Base-by-base conservation (phyloP, 2,329 filamentous ascomycete genomes). In the Aspergillus transmontanensis region DNA sequence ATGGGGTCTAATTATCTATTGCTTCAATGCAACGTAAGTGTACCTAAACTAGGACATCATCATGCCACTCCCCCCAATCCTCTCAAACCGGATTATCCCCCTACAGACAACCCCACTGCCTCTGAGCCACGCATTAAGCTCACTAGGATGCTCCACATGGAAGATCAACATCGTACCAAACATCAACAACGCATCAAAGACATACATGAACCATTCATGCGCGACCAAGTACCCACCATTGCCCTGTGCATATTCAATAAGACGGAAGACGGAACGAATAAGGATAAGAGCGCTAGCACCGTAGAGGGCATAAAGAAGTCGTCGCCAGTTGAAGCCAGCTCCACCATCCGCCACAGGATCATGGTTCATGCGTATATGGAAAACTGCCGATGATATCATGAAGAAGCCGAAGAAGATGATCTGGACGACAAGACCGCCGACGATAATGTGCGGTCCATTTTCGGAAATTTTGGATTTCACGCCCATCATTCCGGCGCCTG, bases 391-490 rank as follows among this genome's bases (percentile, higher is more conserved):
- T 1, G 61, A 59, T 6, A 81, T 61, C 36, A 85, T 75, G 68
- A 89, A 90, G 48, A 88, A 75, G 21, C 79, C 80, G 61, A 89
- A 88, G 60, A 85, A 81, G 51, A 85, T 43, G 41, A 89, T 80
- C 69, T 90, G 87, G n/a, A 88, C 73, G 46, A 85, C 72, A 1
- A 90, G 75, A 1, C 87, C 87, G 0, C 68, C 82, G 2, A 88
- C 72, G 36, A 89, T 82, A 59, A 89, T 77, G 14, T 71, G 58
- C 41, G 51, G 51, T 3, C 51, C 51, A 21, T 54, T 54, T 21
- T 54, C 30, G 28, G 30, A 2, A 4, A 30, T 36, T 11, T 54
- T 36, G 9, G 51, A 54, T 23, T 54, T 54, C 32, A 36, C 32
- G 11, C 30, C 30, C 51, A 54, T 54, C 11, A 54, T 14, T 54